A percentile compares a stretch with the other conserved stretches of the same genome.
Evolutionary conservation across 495 filamentous ascomycete genomes (phyloP).

Genomic region (Penicillium malachiteum): DNA sequence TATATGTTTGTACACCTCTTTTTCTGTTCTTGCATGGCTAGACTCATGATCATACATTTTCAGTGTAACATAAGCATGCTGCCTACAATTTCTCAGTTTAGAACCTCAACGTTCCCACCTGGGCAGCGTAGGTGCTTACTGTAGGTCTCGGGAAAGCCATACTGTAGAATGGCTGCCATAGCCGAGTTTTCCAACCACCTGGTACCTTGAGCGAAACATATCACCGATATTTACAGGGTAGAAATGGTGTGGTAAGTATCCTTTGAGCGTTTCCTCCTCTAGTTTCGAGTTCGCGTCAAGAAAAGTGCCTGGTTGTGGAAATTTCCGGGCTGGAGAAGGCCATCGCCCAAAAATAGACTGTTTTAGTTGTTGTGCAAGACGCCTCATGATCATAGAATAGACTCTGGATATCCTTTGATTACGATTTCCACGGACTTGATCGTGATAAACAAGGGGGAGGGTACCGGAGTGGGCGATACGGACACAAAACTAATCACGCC

Average conservation of each 20-base stretch:
- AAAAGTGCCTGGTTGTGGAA: constrained; percentile 4
- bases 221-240: constrained; percentile 51
- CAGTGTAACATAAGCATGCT: constrained; percentile 20
- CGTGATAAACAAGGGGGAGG: too few relatives aligned
- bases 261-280: constrained; percentile 23
- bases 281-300: constrained; percentile 15
- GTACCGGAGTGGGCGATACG: too few relatives aligned
- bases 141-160: constrained; percentile 51
- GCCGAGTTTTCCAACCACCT: constrained; percentile 54
- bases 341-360: constrained; percentile 1
- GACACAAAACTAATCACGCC: too few relatives aligned
- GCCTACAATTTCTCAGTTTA: background rate
- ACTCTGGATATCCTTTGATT: too few relatives aligned
- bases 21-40: constrained; percentile 13
- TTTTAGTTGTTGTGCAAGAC: constrained; percentile 2
- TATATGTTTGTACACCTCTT: constrained; percentile 18
- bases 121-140: constrained; percentile 25
- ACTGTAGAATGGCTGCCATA: constrained; percentile 52
- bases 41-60: constrained; percentile 20
- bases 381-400: background rate
- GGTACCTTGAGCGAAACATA: constrained; percentile 46
- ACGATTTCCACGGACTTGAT: too few relatives aligned
- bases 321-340: constrained; percentile 5
- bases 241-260: constrained; percentile 40
- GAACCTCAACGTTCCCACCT: background rate